Evolutionary conservation across 768 basidiomycete species (phyloP), one percentile per base, ranked within the genome.

Genomic region (Chlorophyllum brunneum): DNA sequence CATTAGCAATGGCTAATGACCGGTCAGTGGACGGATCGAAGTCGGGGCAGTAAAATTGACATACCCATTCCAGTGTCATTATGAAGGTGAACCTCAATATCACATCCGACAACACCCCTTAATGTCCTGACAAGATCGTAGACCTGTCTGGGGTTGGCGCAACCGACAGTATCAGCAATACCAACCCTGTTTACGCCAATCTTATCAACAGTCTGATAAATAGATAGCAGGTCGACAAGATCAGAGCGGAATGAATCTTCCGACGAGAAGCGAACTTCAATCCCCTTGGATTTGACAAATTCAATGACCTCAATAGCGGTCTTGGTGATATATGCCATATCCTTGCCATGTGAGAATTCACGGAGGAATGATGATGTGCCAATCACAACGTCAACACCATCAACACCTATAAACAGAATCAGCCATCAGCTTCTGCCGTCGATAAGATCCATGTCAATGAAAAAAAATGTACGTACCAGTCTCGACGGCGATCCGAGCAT

Each of bases 241-340:
- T 99, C 95, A 60, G 95, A 98, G 59, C 97, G 92, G 92, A 99
- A 99, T 16, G 94, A 97, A 69, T 99, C 97, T 70, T 99, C 97
- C 24, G 95, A 95, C 4, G 97, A 98, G 82, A 99, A 99, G 54
- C 97, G 93, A 67, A 99, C 92, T 75, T 99, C 97, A 64, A 99
- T 95, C 55, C 87, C 88, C 88, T 98, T 99, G 76, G 90, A 94
- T 81, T 99, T 99, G 81, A 99, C 95, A 62, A 88, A 99, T 62
- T 95, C 83, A 72, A 99, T 99, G 61, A 99, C 97, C 69, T 98
- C 95, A 62, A 98, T 93, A 55, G 95, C 95, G 33, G 92, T 89
- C 75, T 95, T 98, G 77, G 95, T 95, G 76, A 99, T 99, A 75
- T 97, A 99, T 40, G 92, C 75, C 92, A 99, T 99, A 70, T 98